Evolutionary conservation across 1,284 basidiomycete species (phyloP).

Genomic region (Athelia sp.): DNA sequence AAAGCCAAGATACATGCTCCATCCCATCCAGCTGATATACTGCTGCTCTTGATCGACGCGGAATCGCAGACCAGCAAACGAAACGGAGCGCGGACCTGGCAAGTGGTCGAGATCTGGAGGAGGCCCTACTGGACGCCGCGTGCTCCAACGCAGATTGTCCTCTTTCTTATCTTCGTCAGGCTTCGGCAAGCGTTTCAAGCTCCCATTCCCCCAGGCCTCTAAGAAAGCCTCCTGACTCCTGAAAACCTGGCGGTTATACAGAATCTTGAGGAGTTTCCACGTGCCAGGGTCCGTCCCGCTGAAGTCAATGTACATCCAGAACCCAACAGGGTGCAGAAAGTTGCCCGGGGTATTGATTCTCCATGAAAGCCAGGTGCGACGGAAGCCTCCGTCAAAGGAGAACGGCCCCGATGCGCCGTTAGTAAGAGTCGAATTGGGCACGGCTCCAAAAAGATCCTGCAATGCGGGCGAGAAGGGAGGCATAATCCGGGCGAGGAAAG

Average conservation of each 20-base stretch:
- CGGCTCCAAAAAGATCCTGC: constrained; percentile 40
- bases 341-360: constrained; percentile 42
- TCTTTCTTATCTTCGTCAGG: constrained; percentile 21
- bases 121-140: constrained; percentile 32
- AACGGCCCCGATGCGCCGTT: constrained; percentile 42
- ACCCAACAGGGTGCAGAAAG: constrained; percentile 49
- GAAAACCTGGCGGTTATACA: constrained; percentile 59
- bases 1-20: constrained; percentile 58
- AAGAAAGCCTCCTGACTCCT: constrained; percentile 40
- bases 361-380: constrained; percentile 48
- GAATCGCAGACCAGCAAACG: constrained; percentile 54
- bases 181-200: constrained; percentile 36
- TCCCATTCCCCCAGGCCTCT: constrained; percentile 48
- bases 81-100: constrained; percentile 55
- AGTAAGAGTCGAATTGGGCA: constrained; percentile 42
- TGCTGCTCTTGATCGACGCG: constrained; percentile 46
- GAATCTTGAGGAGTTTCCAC: constrained; percentile 52
- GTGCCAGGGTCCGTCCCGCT: constrained; percentile 46
- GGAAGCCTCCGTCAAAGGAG: constrained; percentile 57
- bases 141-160: constrained; percentile 36
- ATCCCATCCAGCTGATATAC: constrained; percentile 64
- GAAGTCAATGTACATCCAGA: constrained; percentile 55
- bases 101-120: constrained; percentile 55
- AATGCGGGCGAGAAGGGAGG: constrained; percentile 16
- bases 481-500: constrained; percentile 25